Evolutionary conservation across 306 rosid species (phyloP).

Genomic region (Prunus davidiana): DNA sequence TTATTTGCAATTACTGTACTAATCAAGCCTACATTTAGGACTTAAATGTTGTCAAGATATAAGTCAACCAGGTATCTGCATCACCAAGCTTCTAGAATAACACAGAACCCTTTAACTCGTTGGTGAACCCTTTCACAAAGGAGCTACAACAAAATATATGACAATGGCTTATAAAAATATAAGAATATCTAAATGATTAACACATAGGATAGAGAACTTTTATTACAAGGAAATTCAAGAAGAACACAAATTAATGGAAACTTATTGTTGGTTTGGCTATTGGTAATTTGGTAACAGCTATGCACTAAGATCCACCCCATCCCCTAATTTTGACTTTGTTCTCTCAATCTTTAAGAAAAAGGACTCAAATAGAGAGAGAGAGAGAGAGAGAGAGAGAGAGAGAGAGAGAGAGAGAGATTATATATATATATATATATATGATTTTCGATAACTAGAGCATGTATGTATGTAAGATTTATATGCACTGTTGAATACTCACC

Average conservation of each 20-base stretch:
- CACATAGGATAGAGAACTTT: not conserved
- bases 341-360: not conserved
- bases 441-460: not conserved
- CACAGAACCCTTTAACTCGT: not conserved
- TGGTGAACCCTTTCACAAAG: not conserved
- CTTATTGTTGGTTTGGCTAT: not conserved
- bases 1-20: not conserved
- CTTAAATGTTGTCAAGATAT: not conserved
- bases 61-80: not conserved
- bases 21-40: not conserved
- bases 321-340: not conserved
- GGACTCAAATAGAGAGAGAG: not conserved
- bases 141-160: conserved; percentile 1
- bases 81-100: not conserved
- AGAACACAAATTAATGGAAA: not conserved
- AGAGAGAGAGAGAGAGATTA: too few relatives aligned
- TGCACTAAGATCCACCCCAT: not conserved
- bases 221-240: not conserved
- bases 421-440: not conserved
- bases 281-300: not conserved
- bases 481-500: conserved; percentile 50
- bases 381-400: not conserved
- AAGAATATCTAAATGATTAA: not conserved
- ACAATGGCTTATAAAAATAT: not conserved
- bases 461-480: not conserved